A percentile compares a stretch with the other conserved stretches of the same genome.
phyloP scores from a whole-genome alignment of 345 rosid genomes.

The Abelmoschus esculentus region DNA sequence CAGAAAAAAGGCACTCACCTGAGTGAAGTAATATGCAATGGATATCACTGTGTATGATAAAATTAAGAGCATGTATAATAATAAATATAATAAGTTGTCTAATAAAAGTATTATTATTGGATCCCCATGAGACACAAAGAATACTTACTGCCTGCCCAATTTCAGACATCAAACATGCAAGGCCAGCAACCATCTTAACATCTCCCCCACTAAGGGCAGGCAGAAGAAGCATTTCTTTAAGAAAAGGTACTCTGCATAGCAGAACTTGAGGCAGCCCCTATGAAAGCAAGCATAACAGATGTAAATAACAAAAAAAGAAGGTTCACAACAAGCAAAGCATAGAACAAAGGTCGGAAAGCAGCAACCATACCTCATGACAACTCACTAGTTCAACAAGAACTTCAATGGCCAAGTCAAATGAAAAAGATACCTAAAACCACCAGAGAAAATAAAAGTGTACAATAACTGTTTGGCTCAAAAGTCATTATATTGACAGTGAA shows the following conservation, averaged over 20 bases:
- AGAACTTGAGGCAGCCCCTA: slow-evolving; percentile 88
- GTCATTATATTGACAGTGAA: slow-evolving; percentile 2
- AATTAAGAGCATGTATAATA: background rate
- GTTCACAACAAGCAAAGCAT: background rate
- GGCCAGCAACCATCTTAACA: slow-evolving; percentile 71
- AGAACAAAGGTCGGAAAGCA: background rate
- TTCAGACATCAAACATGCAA: slow-evolving; percentile 83
- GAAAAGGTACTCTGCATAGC: slow-evolving; percentile 63
- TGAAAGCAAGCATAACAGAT: slow-evolving; percentile 22
- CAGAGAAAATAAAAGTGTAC: slow-evolving; percentile 8
- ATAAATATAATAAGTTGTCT: background rate
- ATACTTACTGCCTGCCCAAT: slow-evolving; percentile 92
- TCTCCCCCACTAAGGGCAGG: slow-evolving; percentile 72
- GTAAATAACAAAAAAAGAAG: background rate
- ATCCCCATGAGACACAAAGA: background rate
- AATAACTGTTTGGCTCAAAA: slow-evolving; percentile 5
- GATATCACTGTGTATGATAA: background rate
- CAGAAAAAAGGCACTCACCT: background rate
- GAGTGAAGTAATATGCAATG: background rate
- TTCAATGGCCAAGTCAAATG: slow-evolving; percentile 83
- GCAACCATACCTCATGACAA: slow-evolving; percentile 62
- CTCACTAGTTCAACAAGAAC: slow-evolving; percentile 87
- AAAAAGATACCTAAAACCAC: slow-evolving; percentile 52
- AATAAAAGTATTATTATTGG: background rate
- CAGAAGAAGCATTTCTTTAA: slow-evolving; percentile 67